Conservation (phyloP, 176 grass and related monocot genomes). For the Ananas comosus region DNA sequence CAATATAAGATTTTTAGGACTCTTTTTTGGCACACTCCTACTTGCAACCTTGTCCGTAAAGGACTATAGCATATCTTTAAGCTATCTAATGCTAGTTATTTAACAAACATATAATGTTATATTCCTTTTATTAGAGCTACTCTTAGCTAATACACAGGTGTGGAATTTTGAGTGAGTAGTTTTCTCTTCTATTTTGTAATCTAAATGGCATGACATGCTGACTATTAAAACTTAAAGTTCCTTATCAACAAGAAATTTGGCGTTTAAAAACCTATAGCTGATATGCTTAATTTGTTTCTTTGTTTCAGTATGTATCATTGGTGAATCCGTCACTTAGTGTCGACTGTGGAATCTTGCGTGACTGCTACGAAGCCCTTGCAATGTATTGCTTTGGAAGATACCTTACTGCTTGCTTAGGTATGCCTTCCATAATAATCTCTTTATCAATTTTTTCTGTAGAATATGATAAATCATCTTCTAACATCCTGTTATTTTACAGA, state of each 20-base stretch:
- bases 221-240: conserved; percentile 1
- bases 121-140: not conserved
- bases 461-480: not conserved
- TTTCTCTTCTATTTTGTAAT: not conserved
- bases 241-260: not conserved
- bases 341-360: conserved; percentile 81
- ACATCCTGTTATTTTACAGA: not conserved
- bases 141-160: not conserved
- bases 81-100: no score
- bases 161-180: not conserved
- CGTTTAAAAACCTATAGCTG: conserved; percentile 3
- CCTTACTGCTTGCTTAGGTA: conserved; percentile 88
- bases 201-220: not conserved
- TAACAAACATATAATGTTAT: not conserved
- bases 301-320: conserved; percentile 65
- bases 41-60: not conserved
- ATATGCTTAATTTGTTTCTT: conserved; percentile 12
- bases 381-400: conserved; percentile 99
- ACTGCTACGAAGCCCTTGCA: conserved; percentile 86
- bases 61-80: no score
- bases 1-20: no score
- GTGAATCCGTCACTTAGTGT: conserved; percentile 70
- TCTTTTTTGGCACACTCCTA: no score
- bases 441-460: not conserved
- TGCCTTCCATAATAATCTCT: conserved; percentile 16